These are phyloP conservation scores for Blastobotrys serpentis DNA, from an alignment of 1,139 yeast species.

Conservation along the genomic window DNA sequence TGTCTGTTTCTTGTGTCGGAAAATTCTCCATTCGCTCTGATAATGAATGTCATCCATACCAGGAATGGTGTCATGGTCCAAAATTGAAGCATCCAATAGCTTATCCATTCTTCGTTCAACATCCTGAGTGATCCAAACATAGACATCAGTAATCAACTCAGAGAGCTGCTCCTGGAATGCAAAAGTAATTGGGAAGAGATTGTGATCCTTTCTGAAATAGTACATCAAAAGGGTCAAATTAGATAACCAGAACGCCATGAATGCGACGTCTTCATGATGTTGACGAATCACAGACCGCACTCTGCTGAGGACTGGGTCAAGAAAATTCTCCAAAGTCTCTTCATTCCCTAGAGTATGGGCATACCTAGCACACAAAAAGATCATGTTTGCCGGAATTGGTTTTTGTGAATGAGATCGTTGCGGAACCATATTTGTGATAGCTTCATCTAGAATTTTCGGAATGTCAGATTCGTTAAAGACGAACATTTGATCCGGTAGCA, in stretches of 20 bases:
- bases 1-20: conserved; percentile 34
- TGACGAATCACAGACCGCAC: conserved; percentile 36
- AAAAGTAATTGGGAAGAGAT: conserved; percentile 33
- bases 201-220: conserved; percentile 42
- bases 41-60: conserved; percentile 43
- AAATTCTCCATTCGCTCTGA: conserved; percentile 46
- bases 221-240: conserved; percentile 42
- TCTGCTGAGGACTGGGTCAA: conserved; percentile 39
- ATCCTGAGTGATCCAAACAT: conserved; percentile 39
- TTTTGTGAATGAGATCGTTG: conserved; percentile 40
- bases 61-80: conserved; percentile 47
- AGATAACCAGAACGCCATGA: conserved; percentile 45
- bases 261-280: conserved; percentile 42
- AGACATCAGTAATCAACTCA: conserved; percentile 39
- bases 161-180: conserved; percentile 37
- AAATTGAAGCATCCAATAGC: conserved; percentile 40
- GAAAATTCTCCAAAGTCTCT: conserved; percentile 37
- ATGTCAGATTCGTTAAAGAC: conserved; percentile 41
- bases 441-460: conserved; percentile 41
- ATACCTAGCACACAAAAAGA: conserved; percentile 43
- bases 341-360: conserved; percentile 41
- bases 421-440: conserved; percentile 41
- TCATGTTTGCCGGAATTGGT: conserved; percentile 45
- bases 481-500: conserved; percentile 44
- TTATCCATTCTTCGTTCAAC: conserved; percentile 41